A percentile compares a stretch with the other conserved stretches of the same genome.
These are phyloP conservation scores for Sarocladium oryzae DNA, from an alignment of 2,329 filamentous ascomycete genomes.

Conservation along the genomic window DNA sequence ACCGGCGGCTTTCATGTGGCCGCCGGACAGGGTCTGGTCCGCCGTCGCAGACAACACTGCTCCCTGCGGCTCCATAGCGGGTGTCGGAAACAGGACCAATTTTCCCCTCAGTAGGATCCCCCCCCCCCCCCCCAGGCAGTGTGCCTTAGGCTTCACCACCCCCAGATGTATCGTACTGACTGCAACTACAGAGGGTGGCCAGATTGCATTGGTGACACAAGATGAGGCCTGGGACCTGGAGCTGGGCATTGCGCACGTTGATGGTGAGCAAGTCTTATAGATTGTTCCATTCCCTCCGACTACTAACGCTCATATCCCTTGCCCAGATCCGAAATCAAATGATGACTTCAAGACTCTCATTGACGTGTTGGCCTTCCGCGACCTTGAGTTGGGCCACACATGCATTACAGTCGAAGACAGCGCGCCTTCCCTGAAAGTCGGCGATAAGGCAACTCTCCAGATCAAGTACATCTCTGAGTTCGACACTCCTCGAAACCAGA, in stretches of 20 bases:
- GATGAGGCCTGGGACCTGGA: slow-evolving; percentile 50
- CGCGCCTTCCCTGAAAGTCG: slow-evolving; percentile 27
- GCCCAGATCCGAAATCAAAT: slow-evolving; percentile 30
- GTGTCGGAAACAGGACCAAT: slow-evolving; percentile 42
- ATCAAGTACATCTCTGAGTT: slow-evolving; percentile 40
- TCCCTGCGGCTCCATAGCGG: slow-evolving; percentile 48
- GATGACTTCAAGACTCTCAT: slow-evolving; percentile 35
- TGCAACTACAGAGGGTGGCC: slow-evolving; percentile 40
- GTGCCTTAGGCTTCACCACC: too few relatives aligned
- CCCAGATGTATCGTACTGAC: not conserved
- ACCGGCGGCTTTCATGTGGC: slow-evolving; percentile 56
- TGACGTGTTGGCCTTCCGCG: slow-evolving; percentile 25
- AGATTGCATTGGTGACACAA: slow-evolving; percentile 48
- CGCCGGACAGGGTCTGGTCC: slow-evolving; percentile 48
- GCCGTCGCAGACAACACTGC: slow-evolving; percentile 47
- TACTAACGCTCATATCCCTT: not conserved
- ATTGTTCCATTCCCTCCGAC: not conserved
- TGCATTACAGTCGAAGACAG: slow-evolving; percentile 34
- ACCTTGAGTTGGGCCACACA: slow-evolving; percentile 38
- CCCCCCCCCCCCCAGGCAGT: too few relatives aligned
- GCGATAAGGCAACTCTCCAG: slow-evolving; percentile 42
- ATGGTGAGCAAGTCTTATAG: slow-evolving; percentile 30
- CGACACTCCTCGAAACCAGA: slow-evolving; percentile 34
- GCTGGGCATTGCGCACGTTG: slow-evolving; percentile 45
- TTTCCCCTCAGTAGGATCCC: slow-evolving; percentile 46